Evolutionary conservation across 2,329 filamentous ascomycete species (phyloP), one percentile per base, ranked within the genome.

Genomic region (Ophiosphaerella narmari): DNA sequence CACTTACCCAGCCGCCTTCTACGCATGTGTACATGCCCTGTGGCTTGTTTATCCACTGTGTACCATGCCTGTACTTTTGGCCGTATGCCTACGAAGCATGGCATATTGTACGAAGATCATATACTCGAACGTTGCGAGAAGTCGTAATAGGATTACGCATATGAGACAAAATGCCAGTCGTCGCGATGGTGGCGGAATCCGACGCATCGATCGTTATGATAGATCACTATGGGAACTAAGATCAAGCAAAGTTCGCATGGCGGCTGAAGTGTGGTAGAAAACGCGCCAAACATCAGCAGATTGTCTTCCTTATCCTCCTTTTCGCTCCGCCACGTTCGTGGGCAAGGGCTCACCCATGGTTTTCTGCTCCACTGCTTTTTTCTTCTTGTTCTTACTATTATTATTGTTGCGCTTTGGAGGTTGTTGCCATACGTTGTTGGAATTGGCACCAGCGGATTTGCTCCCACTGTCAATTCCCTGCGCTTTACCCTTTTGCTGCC

Each of bases 241-340:
- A 26, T 24, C 6, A 12, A 35, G 32, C 18, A 8, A 35, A 21
- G 18, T 21, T 21, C 4, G 18, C 18, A 21, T 21, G 18, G 18
- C 4, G 18, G 18, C 6, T 29, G 4, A 11, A 29, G 6, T 11
- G 26, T 7, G 11, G 26, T 29, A 29, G 7, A 29, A 11, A 29
- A 11, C 26, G 26, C 26, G 26, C 11, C 18, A 21, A 29, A 11
- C 26, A 29, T 11, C 11, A 29, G 37, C 39, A n/a, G 13, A 18
- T 14, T 14, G 31, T 2, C 13, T 7, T 6, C 5, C 14, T 47
- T 67, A 76, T 18, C 77, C 77, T 11, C 77, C 77, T 52, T 80
- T 80, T 32, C 77, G 68, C 43, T 79, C 77, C 31, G 70, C 69
- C 39, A 74, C 71, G 56, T 77, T 77, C 1, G 64, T 67, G 13